Percentiles rank a stretch among this genome's conserved stretches.
These are phyloP conservation scores for Aspergillus cavernicola DNA, from an alignment of 495 filamentous ascomycete species.

Conservation along the genomic window DNA sequence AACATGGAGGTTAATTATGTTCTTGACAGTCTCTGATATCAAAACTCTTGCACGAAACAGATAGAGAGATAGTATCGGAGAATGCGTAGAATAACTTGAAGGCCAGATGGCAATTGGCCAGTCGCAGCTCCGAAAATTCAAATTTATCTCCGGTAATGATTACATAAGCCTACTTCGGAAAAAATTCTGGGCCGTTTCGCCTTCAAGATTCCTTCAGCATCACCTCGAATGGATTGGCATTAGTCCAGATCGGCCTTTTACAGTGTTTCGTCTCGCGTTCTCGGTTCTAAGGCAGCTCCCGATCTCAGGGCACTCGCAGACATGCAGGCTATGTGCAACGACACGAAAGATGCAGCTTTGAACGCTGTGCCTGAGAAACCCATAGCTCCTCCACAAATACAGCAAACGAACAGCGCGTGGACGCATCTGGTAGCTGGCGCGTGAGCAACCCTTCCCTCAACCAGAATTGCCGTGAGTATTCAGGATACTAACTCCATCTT, in stretches of 20 bases:
- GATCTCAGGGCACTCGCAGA: background rate
- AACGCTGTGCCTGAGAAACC: constrained; percentile 9
- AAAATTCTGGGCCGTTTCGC: constrained; percentile 13
- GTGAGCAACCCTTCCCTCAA: constrained; percentile 45
- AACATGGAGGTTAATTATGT: too few species aligned
- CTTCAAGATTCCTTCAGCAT: background rate
- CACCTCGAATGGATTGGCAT: constrained; percentile 7
- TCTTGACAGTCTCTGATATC: too few species aligned
- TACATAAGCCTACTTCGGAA: constrained; percentile 8
- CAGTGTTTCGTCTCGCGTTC: background rate
- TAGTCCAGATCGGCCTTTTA: background rate
- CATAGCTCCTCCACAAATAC: constrained; percentile 11
- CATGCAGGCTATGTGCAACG: constrained; percentile 14
- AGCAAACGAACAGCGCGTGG: constrained; percentile 42
- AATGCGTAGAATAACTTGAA: too few species aligned
- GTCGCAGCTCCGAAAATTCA: background rate
- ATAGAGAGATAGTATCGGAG: background rate
- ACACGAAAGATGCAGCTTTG: constrained; percentile 11
- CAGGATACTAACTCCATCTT: background rate
- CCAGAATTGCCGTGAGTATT: background rate
- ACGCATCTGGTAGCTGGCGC: constrained; percentile 84
- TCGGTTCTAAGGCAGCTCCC: background rate
- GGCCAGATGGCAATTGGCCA: background rate
- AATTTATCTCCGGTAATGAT: constrained; percentile 8
- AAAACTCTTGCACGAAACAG: background rate